These are phyloP conservation scores for Botrytis sinoallii DNA, from an alignment of 2,329 filamentous ascomycete species.

Conservation along the genomic window DNA sequence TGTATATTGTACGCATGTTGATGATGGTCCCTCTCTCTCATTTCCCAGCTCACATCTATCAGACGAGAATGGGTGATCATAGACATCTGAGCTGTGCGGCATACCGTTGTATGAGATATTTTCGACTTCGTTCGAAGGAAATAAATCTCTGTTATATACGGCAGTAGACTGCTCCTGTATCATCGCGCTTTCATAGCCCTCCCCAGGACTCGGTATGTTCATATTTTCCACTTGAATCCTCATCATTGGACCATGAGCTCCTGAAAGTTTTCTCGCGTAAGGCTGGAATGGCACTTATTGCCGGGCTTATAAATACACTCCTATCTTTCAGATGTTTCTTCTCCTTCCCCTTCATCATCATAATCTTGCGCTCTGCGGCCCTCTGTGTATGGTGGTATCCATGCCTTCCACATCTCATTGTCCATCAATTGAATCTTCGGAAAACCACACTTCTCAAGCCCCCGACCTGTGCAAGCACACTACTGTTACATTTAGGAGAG, in stretches of 20 bases:
- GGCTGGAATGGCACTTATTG: conserved; percentile 24
- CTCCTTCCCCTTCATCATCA: neutral
- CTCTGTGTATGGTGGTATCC: conserved; percentile 24
- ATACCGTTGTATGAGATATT: neutral
- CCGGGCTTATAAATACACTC: conserved; percentile 28
- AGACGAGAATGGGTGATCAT: neutral
- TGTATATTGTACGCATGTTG: neutral
- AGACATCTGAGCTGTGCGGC: neutral
- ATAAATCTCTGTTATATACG: neutral
- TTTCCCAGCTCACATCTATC: neutral
- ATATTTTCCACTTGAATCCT: neutral
- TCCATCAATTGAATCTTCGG: conserved; percentile 30
- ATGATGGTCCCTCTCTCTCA: neutral
- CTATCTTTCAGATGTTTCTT: neutral
- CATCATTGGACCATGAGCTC: neutral
- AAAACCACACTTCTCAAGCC: conserved; percentile 21
- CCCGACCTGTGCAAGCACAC: conserved; percentile 32
- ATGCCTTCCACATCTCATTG: conserved; percentile 35
- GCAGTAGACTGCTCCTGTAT: neutral
- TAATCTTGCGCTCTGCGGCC: neutral
- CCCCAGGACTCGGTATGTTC: neutral
- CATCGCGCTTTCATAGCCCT: neutral
- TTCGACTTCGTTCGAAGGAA: neutral
- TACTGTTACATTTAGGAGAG: conserved; percentile 27
- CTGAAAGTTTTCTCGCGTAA: neutral